Conservation (phyloP, 2,329 filamentous ascomycete genomes). For the Pseudogymnoascus sp. region DNA sequence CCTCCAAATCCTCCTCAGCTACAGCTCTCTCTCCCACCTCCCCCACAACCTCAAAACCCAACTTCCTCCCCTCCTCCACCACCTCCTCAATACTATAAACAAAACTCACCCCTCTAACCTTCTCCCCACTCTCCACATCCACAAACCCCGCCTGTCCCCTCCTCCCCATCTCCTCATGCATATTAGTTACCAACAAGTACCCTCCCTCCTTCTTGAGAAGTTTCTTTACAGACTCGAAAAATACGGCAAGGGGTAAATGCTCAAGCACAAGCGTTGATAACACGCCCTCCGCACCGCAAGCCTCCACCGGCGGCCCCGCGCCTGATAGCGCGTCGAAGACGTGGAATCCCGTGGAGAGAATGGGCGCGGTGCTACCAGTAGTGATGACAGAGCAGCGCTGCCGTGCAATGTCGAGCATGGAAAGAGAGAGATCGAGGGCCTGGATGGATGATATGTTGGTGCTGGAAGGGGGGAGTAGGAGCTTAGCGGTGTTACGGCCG, state of each 20-base stretch:
- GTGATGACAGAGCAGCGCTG: constrained; percentile 15
- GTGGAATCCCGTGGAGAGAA: constrained; percentile 16
- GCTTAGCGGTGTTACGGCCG: constrained; percentile 53
- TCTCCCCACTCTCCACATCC: constrained; percentile 44
- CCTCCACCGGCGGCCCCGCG: constrained; percentile 20
- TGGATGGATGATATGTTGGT: constrained; percentile 25
- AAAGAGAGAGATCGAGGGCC: constrained; percentile 47
- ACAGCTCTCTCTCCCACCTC: constrained; percentile 40
- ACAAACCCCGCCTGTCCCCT: constrained; percentile 57
- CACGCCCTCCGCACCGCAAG: constrained; percentile 35
- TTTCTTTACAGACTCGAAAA: constrained; percentile 42
- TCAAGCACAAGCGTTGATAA: constrained; percentile 60
- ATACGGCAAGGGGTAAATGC: constrained; percentile 48
- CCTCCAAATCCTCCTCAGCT: constrained; percentile 36
- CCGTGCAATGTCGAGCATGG: constrained; percentile 52
- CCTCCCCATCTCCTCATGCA: constrained; percentile 59
- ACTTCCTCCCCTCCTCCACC: constrained; percentile 41
- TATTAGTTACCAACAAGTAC: constrained; percentile 57
- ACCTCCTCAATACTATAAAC: constrained; percentile 48
- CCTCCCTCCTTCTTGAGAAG: constrained; percentile 42
- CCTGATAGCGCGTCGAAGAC: constrained; percentile 25
- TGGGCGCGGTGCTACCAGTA: not conserved
- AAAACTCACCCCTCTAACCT: constrained; percentile 55
- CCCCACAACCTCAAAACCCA: constrained; percentile 40
- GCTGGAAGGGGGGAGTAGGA: constrained; percentile 29